These are phyloP conservation scores for Fraxinus americana DNA, from an alignment of 257 asterid genomes.

Conservation along the genomic window DNA sequence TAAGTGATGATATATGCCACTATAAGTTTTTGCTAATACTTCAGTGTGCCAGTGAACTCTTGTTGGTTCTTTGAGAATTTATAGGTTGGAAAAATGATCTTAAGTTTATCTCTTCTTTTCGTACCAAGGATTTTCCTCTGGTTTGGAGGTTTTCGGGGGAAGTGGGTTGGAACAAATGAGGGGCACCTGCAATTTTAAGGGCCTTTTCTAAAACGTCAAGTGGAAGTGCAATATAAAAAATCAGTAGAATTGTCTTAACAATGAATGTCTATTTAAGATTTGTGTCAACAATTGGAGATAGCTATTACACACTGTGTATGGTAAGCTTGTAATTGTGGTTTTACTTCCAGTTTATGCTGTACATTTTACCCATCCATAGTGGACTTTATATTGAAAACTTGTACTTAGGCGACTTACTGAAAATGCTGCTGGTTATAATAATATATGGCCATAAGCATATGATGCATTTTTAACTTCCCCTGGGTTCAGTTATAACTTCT, in stretches of 20 bases:
- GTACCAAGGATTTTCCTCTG: not conserved
- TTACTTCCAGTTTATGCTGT: not conserved
- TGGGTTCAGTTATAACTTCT: conserved; percentile 7
- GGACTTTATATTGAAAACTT: not conserved
- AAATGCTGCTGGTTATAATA: conserved; percentile 8
- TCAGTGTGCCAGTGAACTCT: not conserved
- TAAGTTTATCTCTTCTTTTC: not conserved
- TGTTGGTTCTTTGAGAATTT: not conserved
- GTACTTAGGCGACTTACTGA: conserved; percentile 1
- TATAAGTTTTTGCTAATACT: not conserved
- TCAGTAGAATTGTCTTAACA: not conserved
- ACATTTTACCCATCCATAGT: conserved; percentile 13
- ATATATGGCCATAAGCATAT: not conserved
- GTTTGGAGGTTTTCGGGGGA: not conserved
- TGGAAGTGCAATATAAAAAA: not conserved
- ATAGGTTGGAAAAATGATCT: not conserved
- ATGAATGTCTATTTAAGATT: conserved; percentile 14
- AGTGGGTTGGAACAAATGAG: not conserved
- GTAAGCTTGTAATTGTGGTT: not conserved
- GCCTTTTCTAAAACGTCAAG: not conserved
- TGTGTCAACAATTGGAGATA: not conserved
- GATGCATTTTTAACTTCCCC: conserved; percentile 6
- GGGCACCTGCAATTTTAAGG: not conserved
- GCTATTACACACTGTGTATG: not conserved
- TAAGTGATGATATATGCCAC: not conserved